Base-by-base conservation (phyloP, 257 asterid genomes). In the Mentha longifolia region DNA sequence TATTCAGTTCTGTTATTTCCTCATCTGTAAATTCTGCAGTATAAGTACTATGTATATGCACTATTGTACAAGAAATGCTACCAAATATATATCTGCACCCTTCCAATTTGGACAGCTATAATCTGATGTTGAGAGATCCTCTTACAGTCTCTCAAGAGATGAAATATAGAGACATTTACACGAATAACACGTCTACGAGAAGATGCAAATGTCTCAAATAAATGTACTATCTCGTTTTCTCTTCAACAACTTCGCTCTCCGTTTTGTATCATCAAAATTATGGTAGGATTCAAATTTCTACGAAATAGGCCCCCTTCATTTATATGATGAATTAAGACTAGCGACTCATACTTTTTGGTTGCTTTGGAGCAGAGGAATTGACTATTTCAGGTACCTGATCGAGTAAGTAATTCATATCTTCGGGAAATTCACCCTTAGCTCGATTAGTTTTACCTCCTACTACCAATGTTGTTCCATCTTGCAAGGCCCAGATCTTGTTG, bases 381-480 rank as follows among this genome's bases (percentile, higher is more conserved):
- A 88, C 84, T 50, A 91, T 35, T 77, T 91, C 96, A 15, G 98
- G 96, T 37, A 89, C 97, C 71, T 83, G 89, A 68, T 91, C 97
- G 0, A 94, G 89, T 42, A 85, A 73, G 70, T 72, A 72, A 77
- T 83, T 86, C 86, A 85, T 87, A 57, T 87, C 89, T 19, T 88
- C 97, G 0, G 95, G 85, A 28, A 92, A 85, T 77, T 94, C 97
- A 9, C 85, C 92, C 76, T 87, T 87, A 35, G 88, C 89, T 67
- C 91, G 82, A 76, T 93, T 93, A 7, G 95, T 93, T 86, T 91
- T 91, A 61, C 96, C 96, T 70, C 96, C 97, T 16, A 91, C 58
- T 37, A 89, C 84, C 84, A 87, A 86, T 15, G 82, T 61, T 39
- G 88, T 86, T 72, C 96, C 98, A 60, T 91, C 96, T 86, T 86